Conservation (phyloP, 2,329 filamentous ascomycete genomes). For the Fusarium ramigenum region DNA sequence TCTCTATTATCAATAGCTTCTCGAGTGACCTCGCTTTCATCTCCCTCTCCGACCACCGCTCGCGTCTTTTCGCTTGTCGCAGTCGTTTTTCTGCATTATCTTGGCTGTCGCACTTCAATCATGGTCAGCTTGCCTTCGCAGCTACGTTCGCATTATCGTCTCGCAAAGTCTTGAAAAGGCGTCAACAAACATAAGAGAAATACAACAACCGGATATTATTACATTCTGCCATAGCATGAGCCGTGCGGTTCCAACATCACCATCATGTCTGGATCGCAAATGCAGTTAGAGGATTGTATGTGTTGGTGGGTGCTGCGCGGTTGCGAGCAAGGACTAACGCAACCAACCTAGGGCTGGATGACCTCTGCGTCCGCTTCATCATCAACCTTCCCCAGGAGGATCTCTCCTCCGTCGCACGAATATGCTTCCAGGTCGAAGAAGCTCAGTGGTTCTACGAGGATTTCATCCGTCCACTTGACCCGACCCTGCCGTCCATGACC, state of each 20-base stretch:
- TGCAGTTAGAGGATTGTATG: slow-evolving; percentile 90
- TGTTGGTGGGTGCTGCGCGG: slow-evolving; percentile 28
- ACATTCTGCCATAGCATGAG: slow-evolving; percentile 42
- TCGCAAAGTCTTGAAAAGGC: slow-evolving; percentile 46
- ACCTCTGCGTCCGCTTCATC: slow-evolving; percentile 97
- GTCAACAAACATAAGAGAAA: slow-evolving; percentile 9
- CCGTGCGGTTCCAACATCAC: slow-evolving; percentile 59
- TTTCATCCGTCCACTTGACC: slow-evolving; percentile 92
- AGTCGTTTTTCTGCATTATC: slow-evolving; percentile 36
- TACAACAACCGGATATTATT: slow-evolving; percentile 3
- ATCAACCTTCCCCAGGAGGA: slow-evolving; percentile 95
- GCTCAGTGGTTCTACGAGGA: slow-evolving; percentile 99
- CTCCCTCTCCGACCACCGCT: slow-evolving; percentile 31
- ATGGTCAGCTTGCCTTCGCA: slow-evolving; percentile 48
- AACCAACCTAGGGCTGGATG: slow-evolving; percentile 80
- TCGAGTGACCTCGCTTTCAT: slow-evolving; percentile 26
- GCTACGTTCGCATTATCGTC: slow-evolving; percentile 43
- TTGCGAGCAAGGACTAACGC: slow-evolving; percentile 37
- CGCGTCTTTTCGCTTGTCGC: slow-evolving; percentile 44
- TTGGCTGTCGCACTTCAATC: slow-evolving; percentile 37
- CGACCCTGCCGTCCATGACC: slow-evolving; percentile 83
- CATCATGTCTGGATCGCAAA: slow-evolving; percentile 79
- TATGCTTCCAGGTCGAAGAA: slow-evolving; percentile 99
- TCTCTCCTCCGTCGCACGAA: slow-evolving; percentile 86
- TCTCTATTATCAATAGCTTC: neutral